A percentile compares a stretch with the other conserved stretches of the same genome.
These are phyloP conservation scores for Alternaria sp. DNA, from an alignment of 2,329 filamentous ascomycete genomes.

Conservation along the genomic window DNA sequence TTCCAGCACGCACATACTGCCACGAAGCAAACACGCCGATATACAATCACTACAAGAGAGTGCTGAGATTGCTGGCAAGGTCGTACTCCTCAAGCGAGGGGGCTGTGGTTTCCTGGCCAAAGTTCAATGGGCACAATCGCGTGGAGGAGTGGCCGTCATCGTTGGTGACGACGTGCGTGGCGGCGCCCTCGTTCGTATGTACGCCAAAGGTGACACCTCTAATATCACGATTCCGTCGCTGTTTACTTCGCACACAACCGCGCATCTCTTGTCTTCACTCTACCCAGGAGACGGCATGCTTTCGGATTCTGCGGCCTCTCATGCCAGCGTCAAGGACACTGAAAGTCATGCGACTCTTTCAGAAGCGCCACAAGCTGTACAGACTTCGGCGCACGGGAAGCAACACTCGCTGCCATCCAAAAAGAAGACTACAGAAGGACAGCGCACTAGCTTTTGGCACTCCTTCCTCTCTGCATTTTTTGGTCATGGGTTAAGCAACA, in stretches of 20 bases:
- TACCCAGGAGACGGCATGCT: conserved; percentile 60
- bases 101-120: conserved; percentile 97
- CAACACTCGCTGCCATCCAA: not conserved
- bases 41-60: conserved; percentile 91
- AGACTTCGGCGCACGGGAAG: not conserved
- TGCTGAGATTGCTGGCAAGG: conserved; percentile 90
- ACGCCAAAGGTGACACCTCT: conserved; percentile 93
- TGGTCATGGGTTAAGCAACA: conserved; percentile 44
- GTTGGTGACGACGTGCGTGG: conserved; percentile 93
- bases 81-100: conserved; percentile 88
- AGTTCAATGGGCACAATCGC: conserved; percentile 92
- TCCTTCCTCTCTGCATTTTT: conserved; percentile 55
- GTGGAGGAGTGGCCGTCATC: conserved; percentile 87
- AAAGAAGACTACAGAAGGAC: conserved; percentile 20
- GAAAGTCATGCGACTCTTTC: not conserved
- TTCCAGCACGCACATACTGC: conserved; percentile 30
- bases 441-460: conserved; percentile 54
- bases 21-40: conserved; percentile 69
- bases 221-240: conserved; percentile 93
- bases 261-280: conserved; percentile 87
- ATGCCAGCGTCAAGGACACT: conserved; percentile 8
- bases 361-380: not conserved
- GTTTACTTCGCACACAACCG: conserved; percentile 94
- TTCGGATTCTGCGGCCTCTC: not conserved
- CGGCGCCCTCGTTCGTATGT: conserved; percentile 93